Conservation (phyloP, 352 stramenopile genomes). For the Pythium pyrilobum region DNA sequence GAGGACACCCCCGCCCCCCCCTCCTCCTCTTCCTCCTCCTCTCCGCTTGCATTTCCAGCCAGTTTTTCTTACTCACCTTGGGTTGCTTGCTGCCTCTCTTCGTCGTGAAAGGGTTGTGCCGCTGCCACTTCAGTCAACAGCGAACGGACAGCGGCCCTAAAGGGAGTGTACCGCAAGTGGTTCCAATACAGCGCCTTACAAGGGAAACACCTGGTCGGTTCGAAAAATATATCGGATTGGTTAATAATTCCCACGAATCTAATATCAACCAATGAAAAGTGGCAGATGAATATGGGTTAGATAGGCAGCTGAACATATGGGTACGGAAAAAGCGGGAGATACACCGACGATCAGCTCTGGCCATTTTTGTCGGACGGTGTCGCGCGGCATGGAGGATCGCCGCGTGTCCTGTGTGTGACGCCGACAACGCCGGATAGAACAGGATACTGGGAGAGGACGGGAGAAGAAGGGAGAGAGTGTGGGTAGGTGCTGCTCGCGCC, state of each 20-base stretch:
- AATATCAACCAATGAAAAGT: background rate
- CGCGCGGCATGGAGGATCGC: background rate
- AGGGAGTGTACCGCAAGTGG: background rate
- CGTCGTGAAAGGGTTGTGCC: background rate
- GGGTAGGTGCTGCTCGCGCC: no score
- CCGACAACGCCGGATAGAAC: background rate
- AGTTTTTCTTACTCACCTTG: no score
- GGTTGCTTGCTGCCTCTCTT: constrained; percentile 1
- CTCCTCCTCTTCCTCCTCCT: no score
- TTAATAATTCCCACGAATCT: background rate
- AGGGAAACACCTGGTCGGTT: no score
- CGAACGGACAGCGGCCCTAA: background rate
- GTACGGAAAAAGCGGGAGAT: no score
- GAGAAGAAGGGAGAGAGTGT: no score
- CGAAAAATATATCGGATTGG: background rate
- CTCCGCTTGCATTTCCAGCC: no score
- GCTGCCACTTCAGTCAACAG: background rate
- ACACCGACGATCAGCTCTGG: no score
- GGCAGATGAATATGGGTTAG: background rate
- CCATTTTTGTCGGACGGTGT: no score
- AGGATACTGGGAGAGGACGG: background rate
- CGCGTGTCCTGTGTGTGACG: no score
- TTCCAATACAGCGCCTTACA: background rate
- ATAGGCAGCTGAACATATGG: background rate
- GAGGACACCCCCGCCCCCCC: no score